phyloP scores from a whole-genome alignment of 176 grass and related monocot genomes.

The Cenchrus americanus region DNA sequence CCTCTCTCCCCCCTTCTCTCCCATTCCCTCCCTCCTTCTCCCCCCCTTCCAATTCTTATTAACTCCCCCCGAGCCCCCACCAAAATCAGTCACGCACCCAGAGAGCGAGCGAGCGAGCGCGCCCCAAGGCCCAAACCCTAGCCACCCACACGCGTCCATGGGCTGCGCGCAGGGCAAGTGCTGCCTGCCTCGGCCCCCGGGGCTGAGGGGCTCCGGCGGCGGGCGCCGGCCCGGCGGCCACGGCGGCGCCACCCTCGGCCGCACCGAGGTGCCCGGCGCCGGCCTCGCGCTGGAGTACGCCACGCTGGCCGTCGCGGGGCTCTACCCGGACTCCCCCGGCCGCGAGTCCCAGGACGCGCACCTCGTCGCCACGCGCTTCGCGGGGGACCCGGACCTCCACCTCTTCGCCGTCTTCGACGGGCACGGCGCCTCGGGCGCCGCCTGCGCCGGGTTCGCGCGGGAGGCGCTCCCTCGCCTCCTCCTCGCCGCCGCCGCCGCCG shows the following conservation, averaged over 20 bases:
- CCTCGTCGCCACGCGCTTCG: conserved; percentile 61
- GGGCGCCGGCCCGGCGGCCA: conserved; percentile 1
- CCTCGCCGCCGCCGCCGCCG: conserved; percentile 29
- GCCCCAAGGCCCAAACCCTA: conserved; percentile 52
- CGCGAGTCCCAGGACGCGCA: conserved; percentile 85
- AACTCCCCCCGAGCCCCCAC: conserved; percentile 28
- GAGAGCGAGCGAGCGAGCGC: background rate
- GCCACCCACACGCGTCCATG: conserved; percentile 38
- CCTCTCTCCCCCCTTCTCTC: background rate
- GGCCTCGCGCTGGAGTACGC: conserved; percentile 69
- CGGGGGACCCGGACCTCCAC: conserved; percentile 73
- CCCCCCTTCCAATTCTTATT: background rate
- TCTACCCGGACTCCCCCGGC: conserved; percentile 77
- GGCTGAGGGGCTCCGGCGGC: conserved; percentile 29
- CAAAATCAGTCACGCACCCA: conserved; percentile 32
- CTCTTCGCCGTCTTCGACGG: conserved; percentile 95
- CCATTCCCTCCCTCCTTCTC: too few species aligned
- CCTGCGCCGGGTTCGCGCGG: conserved; percentile 74
- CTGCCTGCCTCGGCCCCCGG: conserved; percentile 39
- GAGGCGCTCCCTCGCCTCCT: conserved; percentile 62
- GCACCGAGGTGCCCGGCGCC: conserved; percentile 53
- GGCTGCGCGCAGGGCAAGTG: conserved; percentile 83
- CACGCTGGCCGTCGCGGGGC: conserved; percentile 63
- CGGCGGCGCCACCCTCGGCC: conserved; percentile 46
- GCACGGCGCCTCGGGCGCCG: conserved; percentile 66